These are phyloP conservation scores for Russula foetens DNA, from an alignment of 768 basidiomycete genomes.

Conservation along the genomic window DNA sequence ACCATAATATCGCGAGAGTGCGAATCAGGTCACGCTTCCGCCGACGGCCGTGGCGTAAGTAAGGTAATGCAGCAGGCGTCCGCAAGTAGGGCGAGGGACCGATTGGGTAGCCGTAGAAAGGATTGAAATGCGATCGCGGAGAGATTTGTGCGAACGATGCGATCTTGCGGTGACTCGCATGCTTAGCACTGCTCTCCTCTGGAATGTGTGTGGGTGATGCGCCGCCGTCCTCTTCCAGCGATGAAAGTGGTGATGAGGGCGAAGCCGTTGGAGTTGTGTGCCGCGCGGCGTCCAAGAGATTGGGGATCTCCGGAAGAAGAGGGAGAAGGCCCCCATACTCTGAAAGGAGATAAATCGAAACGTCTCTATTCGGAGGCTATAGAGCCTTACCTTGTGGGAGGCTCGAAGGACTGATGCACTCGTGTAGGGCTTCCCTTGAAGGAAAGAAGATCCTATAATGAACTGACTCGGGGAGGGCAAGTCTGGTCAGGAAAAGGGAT, in stretches of 20 bases:
- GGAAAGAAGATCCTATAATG: slow-evolving; percentile 62
- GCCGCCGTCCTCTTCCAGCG: slow-evolving; percentile 1
- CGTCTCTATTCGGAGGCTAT: slow-evolving; percentile 9
- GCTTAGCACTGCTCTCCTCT: not conserved
- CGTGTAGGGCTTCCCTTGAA: slow-evolving; percentile 43
- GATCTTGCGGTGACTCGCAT: slow-evolving; percentile 6
- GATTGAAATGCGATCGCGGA: slow-evolving; percentile 55
- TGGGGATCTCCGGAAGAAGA: slow-evolving; percentile 43
- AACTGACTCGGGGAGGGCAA: slow-evolving; percentile 50
- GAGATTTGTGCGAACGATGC: slow-evolving; percentile 28
- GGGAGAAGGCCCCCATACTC: slow-evolving; percentile 64
- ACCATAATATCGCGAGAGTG: slow-evolving; percentile 56
- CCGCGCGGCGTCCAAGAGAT: slow-evolving; percentile 11
- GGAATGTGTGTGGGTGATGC: not conserved
- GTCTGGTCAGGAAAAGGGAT: slow-evolving; percentile 32
- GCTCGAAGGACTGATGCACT: slow-evolving; percentile 41
- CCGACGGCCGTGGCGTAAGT: slow-evolving; percentile 52
- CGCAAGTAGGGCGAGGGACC: slow-evolving; percentile 23
- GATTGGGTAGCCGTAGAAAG: slow-evolving; percentile 69
- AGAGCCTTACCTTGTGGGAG: slow-evolving; percentile 50
- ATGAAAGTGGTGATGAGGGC: slow-evolving; percentile 1
- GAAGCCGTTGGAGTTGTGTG: not conserved
- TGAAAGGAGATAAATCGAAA: slow-evolving; percentile 28
- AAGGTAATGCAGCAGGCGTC: slow-evolving; percentile 31
- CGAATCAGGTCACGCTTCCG: slow-evolving; percentile 59